Base-by-base conservation (phyloP, 257 asterid species). In the Plantago elongata region DNA sequence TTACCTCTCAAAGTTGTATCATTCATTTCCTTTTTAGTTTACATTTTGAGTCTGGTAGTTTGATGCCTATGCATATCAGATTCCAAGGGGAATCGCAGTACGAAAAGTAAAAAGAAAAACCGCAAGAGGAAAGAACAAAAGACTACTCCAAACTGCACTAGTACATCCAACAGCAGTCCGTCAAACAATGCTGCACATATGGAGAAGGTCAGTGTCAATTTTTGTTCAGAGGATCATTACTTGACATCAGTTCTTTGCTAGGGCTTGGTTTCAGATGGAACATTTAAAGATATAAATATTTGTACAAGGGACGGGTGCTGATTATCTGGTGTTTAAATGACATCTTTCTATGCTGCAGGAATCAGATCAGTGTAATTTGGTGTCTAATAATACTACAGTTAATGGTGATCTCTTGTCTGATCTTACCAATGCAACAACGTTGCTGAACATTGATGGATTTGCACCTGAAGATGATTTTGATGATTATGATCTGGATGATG, bases 101-200 rank as follows among this genome's bases (percentile, higher is more conserved):
- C 95, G 45, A 92, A 84, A 70, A 84, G 54, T 74, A 92, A 86
- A 78, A 89, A 83, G 88, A 89, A 92, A 71, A 92, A 81, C 27
- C 94, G 97, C 17, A 83, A 71, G 84, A 83, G 81, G 83, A 92
- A 89, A 79, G 99, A 89, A 61, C 83, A 80, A 50, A 86, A 79
- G 77, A 78, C 67, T 77, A 65, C 74, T 51, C 62, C 78, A 44
- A 79, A 75, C 69, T 68, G 78, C 70, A 73, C 73, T 46, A 78
- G 76, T 65, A 59, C 74, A 51, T 74, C 90, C 60, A 69, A 78
- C 73, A 64, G 62, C 72, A 54, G 66, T 57, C 72, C 83, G 70
- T 77, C 83, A 37, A 64, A 72, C 74, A 74, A 78, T 68, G 80
- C 78, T 58, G 74, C 70, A 51, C 74, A 77, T 54, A 60, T 48